These are phyloP conservation scores for Pelargonium australe DNA, from an alignment of 441 rosid species.

Conservation along the genomic window DNA sequence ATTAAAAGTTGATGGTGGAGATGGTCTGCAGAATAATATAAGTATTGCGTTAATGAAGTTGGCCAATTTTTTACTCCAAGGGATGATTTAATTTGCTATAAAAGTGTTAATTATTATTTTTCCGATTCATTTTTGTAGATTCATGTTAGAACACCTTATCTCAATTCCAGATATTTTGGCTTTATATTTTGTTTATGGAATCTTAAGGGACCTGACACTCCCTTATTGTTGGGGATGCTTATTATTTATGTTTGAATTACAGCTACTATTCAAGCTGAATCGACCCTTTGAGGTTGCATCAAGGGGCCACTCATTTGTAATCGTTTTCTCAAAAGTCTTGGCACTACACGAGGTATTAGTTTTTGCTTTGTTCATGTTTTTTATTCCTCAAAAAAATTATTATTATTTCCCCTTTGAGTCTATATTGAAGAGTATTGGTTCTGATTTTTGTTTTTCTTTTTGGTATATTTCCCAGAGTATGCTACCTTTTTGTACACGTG, in stretches of 20 bases:
- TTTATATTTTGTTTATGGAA: background rate
- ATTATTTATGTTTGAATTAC: conserved; percentile 21
- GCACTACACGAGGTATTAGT: conserved; percentile 68
- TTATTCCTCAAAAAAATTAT: background rate
- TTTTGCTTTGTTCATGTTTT: conserved; percentile 11
- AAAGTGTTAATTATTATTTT: too few species aligned
- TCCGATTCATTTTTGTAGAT: background rate
- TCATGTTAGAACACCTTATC: background rate
- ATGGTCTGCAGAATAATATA: too few species aligned
- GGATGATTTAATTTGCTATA: too few species aligned
- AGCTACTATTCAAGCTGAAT: conserved; percentile 87
- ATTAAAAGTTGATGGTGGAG: too few species aligned
- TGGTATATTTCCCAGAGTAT: conserved; percentile 40
- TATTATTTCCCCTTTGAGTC: conserved; percentile 9
- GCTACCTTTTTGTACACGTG: conserved; percentile 86
- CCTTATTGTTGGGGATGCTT: background rate
- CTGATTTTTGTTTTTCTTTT: conserved; percentile 22
- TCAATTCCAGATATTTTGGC: background rate
- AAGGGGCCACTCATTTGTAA: conserved; percentile 82
- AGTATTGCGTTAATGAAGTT: too few species aligned
- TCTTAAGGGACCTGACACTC: background rate
- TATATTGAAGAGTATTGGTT: conserved; percentile 17
- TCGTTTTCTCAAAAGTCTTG: conserved; percentile 72
- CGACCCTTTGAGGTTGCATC: conserved; percentile 97
- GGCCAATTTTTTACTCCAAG: too few species aligned